Evolutionary conservation across 345 rosid species (phyloP), one percentile per base, ranked within the genome.

Genomic region (Dimocarpus longan): DNA sequence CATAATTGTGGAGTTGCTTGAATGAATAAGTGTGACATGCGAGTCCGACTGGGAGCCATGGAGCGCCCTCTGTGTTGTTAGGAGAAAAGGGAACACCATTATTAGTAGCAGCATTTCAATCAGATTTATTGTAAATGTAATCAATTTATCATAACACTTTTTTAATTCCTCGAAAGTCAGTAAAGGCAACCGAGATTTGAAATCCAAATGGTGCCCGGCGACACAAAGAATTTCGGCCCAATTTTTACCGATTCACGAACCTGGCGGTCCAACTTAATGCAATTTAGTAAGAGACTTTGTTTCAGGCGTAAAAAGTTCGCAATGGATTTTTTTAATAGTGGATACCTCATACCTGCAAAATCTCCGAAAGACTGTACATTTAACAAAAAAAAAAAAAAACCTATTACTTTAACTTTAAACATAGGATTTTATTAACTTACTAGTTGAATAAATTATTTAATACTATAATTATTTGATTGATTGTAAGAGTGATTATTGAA

Each of bases 181-280:
- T 65, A 65, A 76, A 68, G 67, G n/a, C 64, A 42, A 42, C 26
- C 16, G 67, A 50, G 40, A 76, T 66, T 76, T 69, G n/a, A 56
- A 11, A 24, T 68, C 67, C 22, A 60, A 60, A 18, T 11, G 72
- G 69, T 54, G 59, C 10, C 43, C 6, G 18, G 12, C 52, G 59
- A 70, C 60, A 59, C 75, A 70, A 43, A 43, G 62, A 3, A 22
- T 42, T 24, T 68, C 6, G 22, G 13, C 65, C 37, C 19, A n/a
- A 46, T 46, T n/a, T 39, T 7, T 12, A 13, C 40, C 22, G 66
- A 67, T 56, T 50, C 66, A 6, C 52, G 50, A 56, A 39, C 66
- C 18, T 19, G 46, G 56, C 9, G 32, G 26, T 68, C 46, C 8
- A 21, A 44, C 26, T 4, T 46, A 10, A 46, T 46, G 5, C 21